Base-by-base conservation (phyloP, 2,329 filamentous ascomycete genomes). In the Calonectria crousiana region DNA sequence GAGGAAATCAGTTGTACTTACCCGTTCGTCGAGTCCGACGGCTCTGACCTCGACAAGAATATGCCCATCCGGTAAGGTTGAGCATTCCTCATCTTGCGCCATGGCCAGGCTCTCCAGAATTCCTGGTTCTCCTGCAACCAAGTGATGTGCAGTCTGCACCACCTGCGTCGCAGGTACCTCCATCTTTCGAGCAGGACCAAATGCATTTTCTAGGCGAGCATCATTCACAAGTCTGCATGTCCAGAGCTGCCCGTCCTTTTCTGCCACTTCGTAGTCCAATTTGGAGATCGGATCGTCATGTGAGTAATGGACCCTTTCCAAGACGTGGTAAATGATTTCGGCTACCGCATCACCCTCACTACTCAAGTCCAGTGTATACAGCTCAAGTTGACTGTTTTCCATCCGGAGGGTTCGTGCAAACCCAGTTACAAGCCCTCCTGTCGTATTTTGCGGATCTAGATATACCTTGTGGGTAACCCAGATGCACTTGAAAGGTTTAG, bases 191-290 rank as follows among this genome's bases (percentile, higher is more conserved):
- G 77, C 76, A 58, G 77, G 77, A 30, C 77, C 77, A 72, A 74
- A 79, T 1, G 76, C 69, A 26, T 79, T 73, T 34, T 79, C 77
- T 0, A 79, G 73, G 18, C 41, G 65, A 36, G 41, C 1, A 28
- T 79, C 77, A 20, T 79, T 74, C 8, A 72, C 77, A 64, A 79
- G 77, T 30, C 77, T 49, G 14, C 77, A 79, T 13, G 77, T 78
- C 77, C 77, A 79, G 23, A 79, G 77, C 69, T 79, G 76, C 0
- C 77, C 77, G 2, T 79, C 76, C 20, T 76, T 79, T 64, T 79
- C 77, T 30, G 77, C 77, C 41, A 79, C 75, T 38, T 79, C 77
- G 5, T 79, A 79, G 58, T 79, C 77, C 56, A 79, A 5, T 11
- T 53, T 78, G 11, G 77, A 79, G 20, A 79, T 79, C 9, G 77